Evolutionary conservation across 108 stramenopile genomes (phyloP), one percentile per base, ranked within the genome.

Genomic region (Pseudonitzschia multiseries): DNA sequence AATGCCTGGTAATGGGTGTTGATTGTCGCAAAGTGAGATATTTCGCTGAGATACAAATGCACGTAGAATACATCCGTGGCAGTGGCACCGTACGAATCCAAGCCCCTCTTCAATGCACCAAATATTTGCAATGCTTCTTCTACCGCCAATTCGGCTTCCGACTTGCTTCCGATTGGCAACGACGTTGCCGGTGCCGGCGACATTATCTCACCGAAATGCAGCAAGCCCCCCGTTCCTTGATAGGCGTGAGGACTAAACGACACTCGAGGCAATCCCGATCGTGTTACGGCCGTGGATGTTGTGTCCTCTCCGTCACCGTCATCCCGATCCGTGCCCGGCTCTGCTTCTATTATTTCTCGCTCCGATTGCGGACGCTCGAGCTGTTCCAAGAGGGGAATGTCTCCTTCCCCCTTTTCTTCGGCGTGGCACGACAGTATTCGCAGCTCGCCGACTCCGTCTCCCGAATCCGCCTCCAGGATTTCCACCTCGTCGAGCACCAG

Each of bases 31-130:
- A 98, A 99, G 73, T 91, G 85, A n/a, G 79, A 78, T 76, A 99
- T 98, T 73, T 94, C 83, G 6, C 84, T 83, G 18, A 99, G 74
- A 61, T 97, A 98, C 12, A 99, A 76, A 80, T 97, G 97, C 0
- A 97, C 97, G 77, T 90, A 95, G 36, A 93, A 52, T 5, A 97
- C 93, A 82, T 98, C 96, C 29, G 76, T 66, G 28, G 94, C 63
- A 1, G 81, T 88, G 22, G 81, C 79, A 43, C 71, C 81, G 61
- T 73, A 41, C 4, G 21, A 56, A 18, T 81, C 42, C 31, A 93
- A 65, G 13, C 68, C 75, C 69, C 76, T 68, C 29, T 71, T 17
- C 22, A 84, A 50, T 15, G 84, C 73, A 4, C 70, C 43, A 69
- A 92, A 84, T 18, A 92, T 83, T 56, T 83, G 69, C 36, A 63